A percentile compares a stretch with the other conserved stretches of the same genome.
These are phyloP conservation scores for Beauveria brongniartii DNA, from an alignment of 2,329 filamentous ascomycete genomes.

Conservation along the genomic window DNA sequence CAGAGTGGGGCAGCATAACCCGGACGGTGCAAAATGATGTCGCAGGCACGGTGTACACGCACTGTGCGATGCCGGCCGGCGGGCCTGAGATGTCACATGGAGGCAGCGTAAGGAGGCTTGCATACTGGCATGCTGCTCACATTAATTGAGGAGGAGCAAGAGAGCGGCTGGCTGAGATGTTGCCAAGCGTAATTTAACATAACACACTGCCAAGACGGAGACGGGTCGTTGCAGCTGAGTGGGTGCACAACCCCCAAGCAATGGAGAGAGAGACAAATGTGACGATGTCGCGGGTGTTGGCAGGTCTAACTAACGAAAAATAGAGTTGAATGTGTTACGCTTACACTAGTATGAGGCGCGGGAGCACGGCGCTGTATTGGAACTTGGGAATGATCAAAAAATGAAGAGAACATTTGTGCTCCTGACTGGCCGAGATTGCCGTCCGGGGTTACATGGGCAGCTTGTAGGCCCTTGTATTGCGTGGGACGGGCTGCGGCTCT, in stretches of 20 bases:
- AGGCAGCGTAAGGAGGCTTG: not conserved
- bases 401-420: not conserved
- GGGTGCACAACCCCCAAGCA: too few relatives aligned
- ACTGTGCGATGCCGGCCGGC: constrained; percentile 3
- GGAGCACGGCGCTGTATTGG: not conserved
- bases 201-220: too few relatives aligned
- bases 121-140: not conserved
- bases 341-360: not conserved
- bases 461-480: too few relatives aligned
- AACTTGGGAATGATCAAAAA: not conserved
- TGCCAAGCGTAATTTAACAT: not conserved
- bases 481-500: not conserved
- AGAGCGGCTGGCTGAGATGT: not conserved
- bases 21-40: not conserved
- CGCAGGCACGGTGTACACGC: not conserved
- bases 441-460: not conserved
- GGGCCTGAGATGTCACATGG: not conserved
- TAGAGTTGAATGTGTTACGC: too few relatives aligned
- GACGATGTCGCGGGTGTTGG: not conserved
- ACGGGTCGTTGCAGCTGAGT: too few relatives aligned
- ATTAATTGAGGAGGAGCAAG: not conserved
- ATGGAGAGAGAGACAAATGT: not conserved
- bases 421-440: not conserved
- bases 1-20: not conserved
- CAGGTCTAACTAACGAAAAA: not conserved